Percentiles rank a stretch among this genome's conserved stretches.
These are phyloP conservation scores for Pisolithus microcarpus DNA, from an alignment of 768 basidiomycete genomes.

Conservation along the genomic window DNA sequence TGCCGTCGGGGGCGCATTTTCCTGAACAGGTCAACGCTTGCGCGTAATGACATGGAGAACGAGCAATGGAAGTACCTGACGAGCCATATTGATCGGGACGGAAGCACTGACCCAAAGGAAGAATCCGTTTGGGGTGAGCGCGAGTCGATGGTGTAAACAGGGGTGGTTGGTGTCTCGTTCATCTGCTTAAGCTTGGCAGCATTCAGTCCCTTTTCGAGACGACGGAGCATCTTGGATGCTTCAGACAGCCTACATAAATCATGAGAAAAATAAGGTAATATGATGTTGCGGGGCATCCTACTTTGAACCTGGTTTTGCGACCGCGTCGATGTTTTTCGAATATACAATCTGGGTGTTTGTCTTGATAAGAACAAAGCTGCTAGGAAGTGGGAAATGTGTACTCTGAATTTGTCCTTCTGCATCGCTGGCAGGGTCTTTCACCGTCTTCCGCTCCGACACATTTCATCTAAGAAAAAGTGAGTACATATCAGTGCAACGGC, in stretches of 20 bases:
- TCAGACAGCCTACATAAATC: constrained; percentile 59
- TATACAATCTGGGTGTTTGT: constrained; percentile 47
- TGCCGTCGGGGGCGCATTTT: constrained; percentile 28
- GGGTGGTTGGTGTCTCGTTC: constrained; percentile 26
- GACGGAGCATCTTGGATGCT: constrained; percentile 83
- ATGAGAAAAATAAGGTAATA: constrained; percentile 7
- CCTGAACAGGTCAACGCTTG: constrained; percentile 12
- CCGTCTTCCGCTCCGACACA: constrained; percentile 88
- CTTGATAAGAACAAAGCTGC: constrained; percentile 10
- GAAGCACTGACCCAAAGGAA: constrained; percentile 24
- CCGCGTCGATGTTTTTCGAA: constrained; percentile 89
- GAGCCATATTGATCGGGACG: constrained; percentile 25
- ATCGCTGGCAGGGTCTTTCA: constrained; percentile 73
- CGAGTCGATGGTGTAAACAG: constrained; percentile 28
- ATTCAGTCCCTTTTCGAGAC: constrained; percentile 78
- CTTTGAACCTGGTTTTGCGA: constrained; percentile 87
- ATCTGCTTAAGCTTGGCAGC: constrained; percentile 66
- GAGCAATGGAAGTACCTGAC: constrained; percentile 15
- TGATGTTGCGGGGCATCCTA: constrained; percentile 26
- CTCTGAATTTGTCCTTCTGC: constrained; percentile 74
- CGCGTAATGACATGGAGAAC: not conserved
- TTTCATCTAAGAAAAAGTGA: constrained; percentile 60
- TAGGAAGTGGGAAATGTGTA: constrained; percentile 29
- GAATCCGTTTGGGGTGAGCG: constrained; percentile 19
- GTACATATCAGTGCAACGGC: constrained; percentile 7